These are phyloP conservation scores for Penicillium argentinense DNA, from an alignment of 495 filamentous ascomycete genomes.

Conservation along the genomic window DNA sequence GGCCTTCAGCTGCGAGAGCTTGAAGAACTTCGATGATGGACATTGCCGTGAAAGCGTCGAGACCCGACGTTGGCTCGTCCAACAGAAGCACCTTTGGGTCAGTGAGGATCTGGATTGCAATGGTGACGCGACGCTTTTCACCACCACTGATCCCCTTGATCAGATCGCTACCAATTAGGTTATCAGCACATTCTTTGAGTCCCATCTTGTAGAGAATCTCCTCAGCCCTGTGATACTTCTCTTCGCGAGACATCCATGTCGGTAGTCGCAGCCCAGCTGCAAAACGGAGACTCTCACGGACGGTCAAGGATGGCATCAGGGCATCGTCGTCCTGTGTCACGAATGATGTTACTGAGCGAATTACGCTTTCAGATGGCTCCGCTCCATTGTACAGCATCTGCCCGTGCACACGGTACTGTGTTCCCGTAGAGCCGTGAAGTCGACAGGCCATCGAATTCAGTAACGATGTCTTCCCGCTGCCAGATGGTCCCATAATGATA, in stretches of 20 bases:
- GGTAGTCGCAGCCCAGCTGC: constrained; percentile 69
- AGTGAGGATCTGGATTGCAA: constrained; percentile 73
- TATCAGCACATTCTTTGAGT: constrained; percentile 74
- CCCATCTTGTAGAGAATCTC: constrained; percentile 72
- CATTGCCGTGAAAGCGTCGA: constrained; percentile 73
- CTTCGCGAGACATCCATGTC: constrained; percentile 59
- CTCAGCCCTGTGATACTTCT: constrained; percentile 66
- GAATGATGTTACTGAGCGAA: constrained; percentile 69
- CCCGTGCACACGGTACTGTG: constrained; percentile 54
- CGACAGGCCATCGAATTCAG: constrained; percentile 68
- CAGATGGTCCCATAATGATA: constrained; percentile 77
- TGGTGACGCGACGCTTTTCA: constrained; percentile 72
- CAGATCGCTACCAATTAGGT: constrained; percentile 66
- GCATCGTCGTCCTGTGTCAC: constrained; percentile 77
- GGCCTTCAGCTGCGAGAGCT: constrained; percentile 67
- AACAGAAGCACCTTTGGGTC: constrained; percentile 68
- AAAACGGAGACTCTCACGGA: constrained; percentile 69
- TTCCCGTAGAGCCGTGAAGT: constrained; percentile 54
- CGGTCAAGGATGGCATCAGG: constrained; percentile 69
- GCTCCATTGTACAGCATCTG: constrained; percentile 67
- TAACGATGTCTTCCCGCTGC: constrained; percentile 70
- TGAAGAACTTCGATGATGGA: constrained; percentile 72
- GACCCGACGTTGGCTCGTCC: constrained; percentile 73
- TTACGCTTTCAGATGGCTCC: constrained; percentile 59
- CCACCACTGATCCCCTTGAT: constrained; percentile 77